phyloP scores from a whole-genome alignment of 2,329 filamentous ascomycete genomes.

The Diaporthe citrichinensis region DNA sequence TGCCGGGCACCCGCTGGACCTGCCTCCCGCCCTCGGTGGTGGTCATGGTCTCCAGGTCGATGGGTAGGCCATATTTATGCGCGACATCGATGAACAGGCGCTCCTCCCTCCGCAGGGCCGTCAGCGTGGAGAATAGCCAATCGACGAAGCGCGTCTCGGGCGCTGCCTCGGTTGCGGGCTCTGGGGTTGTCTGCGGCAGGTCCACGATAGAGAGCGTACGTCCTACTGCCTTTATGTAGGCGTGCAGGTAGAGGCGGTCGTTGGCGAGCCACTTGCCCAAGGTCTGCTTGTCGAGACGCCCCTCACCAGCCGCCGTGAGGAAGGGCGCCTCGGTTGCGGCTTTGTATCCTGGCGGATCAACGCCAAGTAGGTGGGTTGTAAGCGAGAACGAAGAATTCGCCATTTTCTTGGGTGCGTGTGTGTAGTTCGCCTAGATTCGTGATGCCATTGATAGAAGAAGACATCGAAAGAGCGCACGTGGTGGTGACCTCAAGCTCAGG shows the following conservation, averaged over 20 bases:
- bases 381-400: conserved; percentile 55
- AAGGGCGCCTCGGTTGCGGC: conserved; percentile 77
- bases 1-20: conserved; percentile 44
- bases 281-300: conserved; percentile 67
- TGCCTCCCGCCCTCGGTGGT: conserved; percentile 35
- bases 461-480: neutral
- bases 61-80: conserved; percentile 68
- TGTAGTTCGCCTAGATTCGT: neutral
- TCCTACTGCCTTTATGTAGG: conserved; percentile 77
- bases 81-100: conserved; percentile 77
- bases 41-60: conserved; percentile 53
- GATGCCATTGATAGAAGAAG: neutral
- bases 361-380: conserved; percentile 69
- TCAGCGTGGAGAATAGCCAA: conserved; percentile 74
- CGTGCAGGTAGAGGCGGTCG: conserved; percentile 79
- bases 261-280: conserved; percentile 79
- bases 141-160: conserved; percentile 71
- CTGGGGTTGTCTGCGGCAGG: conserved; percentile 57
- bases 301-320: conserved; percentile 74
- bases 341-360: conserved; percentile 61
- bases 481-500: neutral
- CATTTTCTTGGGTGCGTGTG: conserved; percentile 9
- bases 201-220: conserved; percentile 73
- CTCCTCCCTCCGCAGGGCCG: conserved; percentile 77
- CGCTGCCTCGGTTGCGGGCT: conserved; percentile 43